Base-by-base conservation (phyloP, 345 rosid genomes). In the Eutrema yunnanense region DNA sequence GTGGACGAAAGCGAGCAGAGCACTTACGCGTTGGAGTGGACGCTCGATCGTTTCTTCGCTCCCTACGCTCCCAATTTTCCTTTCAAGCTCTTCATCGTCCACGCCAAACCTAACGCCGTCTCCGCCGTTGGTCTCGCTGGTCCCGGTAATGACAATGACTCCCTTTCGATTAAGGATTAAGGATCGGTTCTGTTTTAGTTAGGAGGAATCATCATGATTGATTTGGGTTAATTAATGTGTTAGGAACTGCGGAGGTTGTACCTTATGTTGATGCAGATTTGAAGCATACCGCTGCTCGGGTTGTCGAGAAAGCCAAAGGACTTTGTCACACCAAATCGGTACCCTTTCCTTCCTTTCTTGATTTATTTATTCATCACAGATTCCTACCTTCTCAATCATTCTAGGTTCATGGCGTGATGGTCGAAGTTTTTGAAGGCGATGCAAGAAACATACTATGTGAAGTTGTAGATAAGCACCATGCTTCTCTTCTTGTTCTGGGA, bases 361-460 rank as follows among this genome's bases (percentile, higher is more conserved):
- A 16, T 16, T 16, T 16, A 16, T 16, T 16, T 16, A 16, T 16
- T 16, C 16, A 16, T 16, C 16, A 16, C 16, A 16, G 16, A 16
- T 16, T 16, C 16, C 27, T 33, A 8, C 12, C 43, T 34, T 50
- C 6, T 59, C 49, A 44, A 32, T 29, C 41, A 22, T 14, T 26
- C 19, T 52, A 6, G 99, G 92, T 90, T 63, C 76, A 42, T 69
- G 91, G 86, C 46, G 81, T 71, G 2, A 67, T 56, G 8, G 48
- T 80, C 30, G 91, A 92, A 70, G 88, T 83, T 57, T 79, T 71
- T 6, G 99, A 96, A 75, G 99, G 99, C 5, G 99, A 96, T 87
- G 90, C 91, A 4, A 84, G 99, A 78, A 88, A 90, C 73, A 86
- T 95, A 22, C 86, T 95, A 0, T 95, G 98, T 34, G 99, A 92